Base-by-base conservation (phyloP, 2,329 filamentous ascomycete species). In the Phyllosticta ampelicida region DNA sequence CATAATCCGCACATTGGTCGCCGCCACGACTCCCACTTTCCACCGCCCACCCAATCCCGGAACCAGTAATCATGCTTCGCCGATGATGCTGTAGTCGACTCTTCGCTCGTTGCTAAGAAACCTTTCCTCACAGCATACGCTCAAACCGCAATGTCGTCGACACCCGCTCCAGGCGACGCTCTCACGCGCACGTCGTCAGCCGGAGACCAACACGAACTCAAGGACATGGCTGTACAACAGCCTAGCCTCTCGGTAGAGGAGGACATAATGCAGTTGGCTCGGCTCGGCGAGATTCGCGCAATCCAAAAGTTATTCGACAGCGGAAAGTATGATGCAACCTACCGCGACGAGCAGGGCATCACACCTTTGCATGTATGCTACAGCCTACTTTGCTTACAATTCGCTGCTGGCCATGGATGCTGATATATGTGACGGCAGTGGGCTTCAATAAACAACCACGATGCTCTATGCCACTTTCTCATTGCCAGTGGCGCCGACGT, bases 371-470 rank as follows among this genome's bases (percentile, higher is more conserved):
- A 97, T 79, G 92, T 96, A 80, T 66, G 75, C 30, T 9, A 16
- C 55, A 23, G 23, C 60, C 20, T 19, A 51, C 55, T 23, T 18
- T 26, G 3, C 50, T n/a, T 23, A 21, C 18, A 30, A 44, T 44
- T 1, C 16, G 59, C 26, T 26, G 4, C 29, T 51, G 11, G 20
- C 28, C 28, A n/a, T 44, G 30, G 20, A 20, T 28, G 54, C 53
- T 61, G 55, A 61, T 36, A 16, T 28, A 10, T 51, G 9, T 19
- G n/a, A 56, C 20, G 59, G 52, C 70, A 99, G 90, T 99, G 94
- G 94, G 94, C 94, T 52, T 90, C 95, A 44, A 97, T 99, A 72
- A 99, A 99, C 77, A 97, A 97, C 70, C 94, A 96, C 71, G 95
- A 92, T 76, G 89, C 89, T 64, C 90, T 97, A 78, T 96, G 92